Evolutionary conservation across 495 filamentous ascomycete species (phyloP).

Genomic region (Xylaria scruposa): DNA sequence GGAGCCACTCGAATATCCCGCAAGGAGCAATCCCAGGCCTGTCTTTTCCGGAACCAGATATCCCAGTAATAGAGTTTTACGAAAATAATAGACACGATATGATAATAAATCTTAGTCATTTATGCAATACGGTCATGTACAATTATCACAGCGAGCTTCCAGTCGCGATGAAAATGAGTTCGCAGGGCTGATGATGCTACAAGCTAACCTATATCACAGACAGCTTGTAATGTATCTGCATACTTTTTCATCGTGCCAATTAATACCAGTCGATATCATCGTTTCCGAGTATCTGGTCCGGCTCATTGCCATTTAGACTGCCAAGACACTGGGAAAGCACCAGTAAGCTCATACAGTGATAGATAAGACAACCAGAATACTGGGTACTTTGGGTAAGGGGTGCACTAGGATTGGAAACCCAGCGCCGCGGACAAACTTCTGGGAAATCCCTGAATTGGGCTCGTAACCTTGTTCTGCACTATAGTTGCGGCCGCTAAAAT

Average conservation of each 20-base stretch:
- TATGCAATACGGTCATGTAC: neutral
- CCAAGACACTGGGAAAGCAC: constrained; percentile 6
- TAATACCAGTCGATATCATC: neutral
- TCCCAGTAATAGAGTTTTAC: constrained; percentile 10
- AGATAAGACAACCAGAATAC: neutral
- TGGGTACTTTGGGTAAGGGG: neutral
- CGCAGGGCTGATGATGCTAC: neutral
- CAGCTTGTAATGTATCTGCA: neutral
- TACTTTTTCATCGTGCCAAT: neutral
- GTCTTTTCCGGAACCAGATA: constrained; percentile 16
- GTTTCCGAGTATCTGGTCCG: constrained; percentile 13
- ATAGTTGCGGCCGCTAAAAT: constrained; percentile 16
- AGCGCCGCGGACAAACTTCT: constrained; percentile 1
- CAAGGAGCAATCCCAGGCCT: constrained; percentile 12
- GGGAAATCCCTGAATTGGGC: neutral
- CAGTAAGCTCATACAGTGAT: neutral
- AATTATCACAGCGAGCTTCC: neutral
- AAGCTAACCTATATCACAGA: neutral
- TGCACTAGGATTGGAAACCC: constrained; percentile 10
- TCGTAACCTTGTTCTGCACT: neutral
- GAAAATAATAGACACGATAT: constrained; percentile 11
- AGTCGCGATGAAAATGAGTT: neutral
- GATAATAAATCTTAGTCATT: neutral
- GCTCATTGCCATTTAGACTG: neutral
- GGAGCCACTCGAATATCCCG: constrained; percentile 8